Evolutionary conservation across 2,329 filamentous ascomycete genomes (phyloP).

Genomic region (Cladosporium phlei): DNA sequence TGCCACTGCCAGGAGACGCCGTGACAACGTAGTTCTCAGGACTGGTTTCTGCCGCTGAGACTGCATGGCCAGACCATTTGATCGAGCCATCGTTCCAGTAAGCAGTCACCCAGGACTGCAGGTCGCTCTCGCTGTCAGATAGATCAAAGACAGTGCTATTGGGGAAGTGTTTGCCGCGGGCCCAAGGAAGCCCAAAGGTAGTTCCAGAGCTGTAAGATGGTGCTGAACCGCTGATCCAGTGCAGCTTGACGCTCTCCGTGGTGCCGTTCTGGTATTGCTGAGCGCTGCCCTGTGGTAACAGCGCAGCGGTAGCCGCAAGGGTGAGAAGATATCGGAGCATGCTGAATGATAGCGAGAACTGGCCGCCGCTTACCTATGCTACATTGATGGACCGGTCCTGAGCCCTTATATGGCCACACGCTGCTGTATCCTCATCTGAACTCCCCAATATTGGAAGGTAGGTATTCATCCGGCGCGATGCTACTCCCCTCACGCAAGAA

Average conservation of each 20-base stretch:
- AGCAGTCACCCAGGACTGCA: slow-evolving; percentile 55
- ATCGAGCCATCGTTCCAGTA: slow-evolving; percentile 59
- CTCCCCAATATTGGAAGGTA: not conserved
- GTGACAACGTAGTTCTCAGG: slow-evolving; percentile 43
- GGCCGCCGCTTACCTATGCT: not conserved
- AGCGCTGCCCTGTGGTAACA: not conserved
- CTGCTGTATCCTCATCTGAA: too few relatives aligned
- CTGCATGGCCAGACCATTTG: slow-evolving; percentile 58
- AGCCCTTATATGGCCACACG: not conserved
- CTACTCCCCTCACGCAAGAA: slow-evolving; percentile 9
- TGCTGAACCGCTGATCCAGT: slow-evolving; percentile 12
- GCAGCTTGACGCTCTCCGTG: slow-evolving; percentile 2
- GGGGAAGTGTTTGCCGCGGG: slow-evolving; percentile 34
- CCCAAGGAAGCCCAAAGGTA: slow-evolving; percentile 39
- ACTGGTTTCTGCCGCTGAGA: slow-evolving; percentile 40
- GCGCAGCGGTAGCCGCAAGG: not conserved
- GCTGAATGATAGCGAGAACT: not conserved
- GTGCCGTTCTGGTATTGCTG: not conserved
- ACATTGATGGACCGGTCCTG: not conserved
- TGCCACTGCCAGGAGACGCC: slow-evolving; percentile 22
- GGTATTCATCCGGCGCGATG: slow-evolving; percentile 5
- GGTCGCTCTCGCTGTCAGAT: slow-evolving; percentile 15
- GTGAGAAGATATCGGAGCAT: not conserved
- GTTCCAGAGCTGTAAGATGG: slow-evolving; percentile 27
- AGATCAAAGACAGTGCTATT: slow-evolving; percentile 32